Base-by-base conservation (phyloP, 2,329 filamentous ascomycete genomes). In the Sporothrix curviconia region DNA sequence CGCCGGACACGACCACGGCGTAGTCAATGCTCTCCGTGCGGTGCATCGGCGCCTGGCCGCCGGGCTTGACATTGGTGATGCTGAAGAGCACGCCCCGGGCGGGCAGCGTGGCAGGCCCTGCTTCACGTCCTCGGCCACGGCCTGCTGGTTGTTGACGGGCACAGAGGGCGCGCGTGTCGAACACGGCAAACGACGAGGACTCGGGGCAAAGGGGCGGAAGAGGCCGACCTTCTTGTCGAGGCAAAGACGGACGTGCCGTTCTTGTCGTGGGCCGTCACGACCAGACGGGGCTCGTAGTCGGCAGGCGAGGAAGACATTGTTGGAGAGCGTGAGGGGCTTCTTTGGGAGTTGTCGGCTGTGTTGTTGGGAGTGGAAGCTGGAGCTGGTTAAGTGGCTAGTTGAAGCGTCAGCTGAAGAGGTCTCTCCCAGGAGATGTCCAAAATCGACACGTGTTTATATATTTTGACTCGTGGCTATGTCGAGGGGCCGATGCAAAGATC, bases 21-120 rank as follows among this genome's bases (percentile, higher is more conserved):
- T 76, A 76, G 61, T 77, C 74, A 8, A 74, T 60, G 49, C 67
- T 75, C 34, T 67, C 51, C 1, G 74, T 76, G 12, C 74, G 72
- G 59, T 76, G 74, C 69, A 76, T 72, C 1, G 73, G 73, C 7
- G 65, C 66, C 47, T 58, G 63, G 14, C 55, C 63, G 0, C 61
- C 63, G 3, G 69, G 68, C 17, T 66, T 64, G 49, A 72, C 65
- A 61, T 73, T 64, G 1, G 64, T 64, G 36, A 72, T 58, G 56
- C 67, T 65, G 60, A 74, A 73, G 17, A 68, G 58, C n/a, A 69
- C 62, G 8, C 74, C 74, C 57, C 36, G 0, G 68, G 68, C 5
- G 70, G 64, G n/a, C 69, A 71, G 22, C 71, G 67, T 0, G 72
- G 71, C 3, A 73, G 39, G 2, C 22, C 19, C 15, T 37, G 30